Conservation (phyloP, 352 stramenopile species). For the Pythium aquatile region DNA sequence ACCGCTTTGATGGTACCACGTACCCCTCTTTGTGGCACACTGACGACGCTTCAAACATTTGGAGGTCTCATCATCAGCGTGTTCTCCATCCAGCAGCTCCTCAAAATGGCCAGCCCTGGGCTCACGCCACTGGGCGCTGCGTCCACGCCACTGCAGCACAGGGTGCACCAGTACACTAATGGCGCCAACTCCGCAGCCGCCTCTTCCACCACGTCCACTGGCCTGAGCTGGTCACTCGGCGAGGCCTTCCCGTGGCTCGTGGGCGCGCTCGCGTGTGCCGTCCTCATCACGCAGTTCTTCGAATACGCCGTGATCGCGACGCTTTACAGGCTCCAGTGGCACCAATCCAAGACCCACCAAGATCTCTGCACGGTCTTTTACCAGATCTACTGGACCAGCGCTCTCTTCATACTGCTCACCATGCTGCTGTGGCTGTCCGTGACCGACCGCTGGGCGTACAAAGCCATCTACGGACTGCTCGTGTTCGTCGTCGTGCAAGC, state of each 20-base stretch:
- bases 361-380: slow-evolving; percentile 57
- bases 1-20: not conserved
- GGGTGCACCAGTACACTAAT: not conserved
- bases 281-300: slow-evolving; percentile 71
- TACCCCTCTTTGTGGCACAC: slow-evolving; percentile 8
- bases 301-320: slow-evolving; percentile 57
- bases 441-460: slow-evolving; percentile 47
- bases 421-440: slow-evolving; percentile 58
- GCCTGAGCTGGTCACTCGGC: slow-evolving; percentile 22
- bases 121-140: not conserved
- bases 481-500: slow-evolving; percentile 56
- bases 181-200: not conserved
- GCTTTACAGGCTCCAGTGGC: slow-evolving; percentile 50
- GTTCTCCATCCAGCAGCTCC: slow-evolving; percentile 1
- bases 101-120: not conserved
- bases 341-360: slow-evolving; percentile 32
- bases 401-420: slow-evolving; percentile 37
- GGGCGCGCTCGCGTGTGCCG: slow-evolving; percentile 37
- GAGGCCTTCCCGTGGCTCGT: slow-evolving; percentile 29
- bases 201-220: not conserved
- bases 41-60: slow-evolving; percentile 9
- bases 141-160: not conserved
- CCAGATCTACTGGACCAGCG: slow-evolving; percentile 60
- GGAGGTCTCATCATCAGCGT: not conserved
- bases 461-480: slow-evolving; percentile 46